A percentile compares a stretch with the other conserved stretches of the same genome.
phyloP scores from a whole-genome alignment of 345 rosid species.

The Salix brachista region DNA sequence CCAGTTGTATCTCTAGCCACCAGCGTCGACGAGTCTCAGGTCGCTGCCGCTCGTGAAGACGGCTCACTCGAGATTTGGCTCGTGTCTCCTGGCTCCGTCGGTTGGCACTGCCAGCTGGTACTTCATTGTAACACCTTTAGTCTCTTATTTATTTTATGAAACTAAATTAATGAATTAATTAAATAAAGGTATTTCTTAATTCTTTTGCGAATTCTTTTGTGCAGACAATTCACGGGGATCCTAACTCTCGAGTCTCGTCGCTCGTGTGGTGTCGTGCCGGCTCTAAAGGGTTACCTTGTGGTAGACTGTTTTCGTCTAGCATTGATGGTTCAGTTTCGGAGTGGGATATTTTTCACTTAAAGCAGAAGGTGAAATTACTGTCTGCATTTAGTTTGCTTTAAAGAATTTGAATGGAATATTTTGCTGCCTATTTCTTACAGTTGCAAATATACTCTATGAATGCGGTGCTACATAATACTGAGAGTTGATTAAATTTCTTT shows the following conservation, averaged over 20 bases:
- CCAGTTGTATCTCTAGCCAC: slow-evolving; percentile 85
- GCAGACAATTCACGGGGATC: slow-evolving; percentile 80
- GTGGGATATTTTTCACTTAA: slow-evolving; percentile 82
- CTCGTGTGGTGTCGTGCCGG: slow-evolving; percentile 72
- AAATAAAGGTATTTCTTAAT: neutral
- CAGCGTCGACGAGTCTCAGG: slow-evolving; percentile 64
- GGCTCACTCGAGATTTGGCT: slow-evolving; percentile 98
- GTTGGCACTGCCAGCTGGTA: slow-evolving; percentile 99
- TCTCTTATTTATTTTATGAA: neutral
- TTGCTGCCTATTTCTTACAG: neutral
- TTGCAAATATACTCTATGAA: neutral
- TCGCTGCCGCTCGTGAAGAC: slow-evolving; percentile 88
- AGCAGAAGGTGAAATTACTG: slow-evolving; percentile 59
- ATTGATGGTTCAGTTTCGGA: slow-evolving; percentile 81
- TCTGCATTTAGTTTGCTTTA: neutral
- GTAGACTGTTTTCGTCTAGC: slow-evolving; percentile 75
- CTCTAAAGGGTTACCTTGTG: slow-evolving; percentile 50
- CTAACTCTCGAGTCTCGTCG: slow-evolving; percentile 70
- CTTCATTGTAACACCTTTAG: neutral
- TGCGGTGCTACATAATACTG: neutral
- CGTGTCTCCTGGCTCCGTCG: slow-evolving; percentile 84
- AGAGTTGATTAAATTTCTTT: neutral
- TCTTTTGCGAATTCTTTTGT: neutral
- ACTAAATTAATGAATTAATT: neutral
- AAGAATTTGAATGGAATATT: neutral